phyloP scores from a whole-genome alignment of 2,329 filamentous ascomycete genomes.

The Aspergillus neoniger region DNA sequence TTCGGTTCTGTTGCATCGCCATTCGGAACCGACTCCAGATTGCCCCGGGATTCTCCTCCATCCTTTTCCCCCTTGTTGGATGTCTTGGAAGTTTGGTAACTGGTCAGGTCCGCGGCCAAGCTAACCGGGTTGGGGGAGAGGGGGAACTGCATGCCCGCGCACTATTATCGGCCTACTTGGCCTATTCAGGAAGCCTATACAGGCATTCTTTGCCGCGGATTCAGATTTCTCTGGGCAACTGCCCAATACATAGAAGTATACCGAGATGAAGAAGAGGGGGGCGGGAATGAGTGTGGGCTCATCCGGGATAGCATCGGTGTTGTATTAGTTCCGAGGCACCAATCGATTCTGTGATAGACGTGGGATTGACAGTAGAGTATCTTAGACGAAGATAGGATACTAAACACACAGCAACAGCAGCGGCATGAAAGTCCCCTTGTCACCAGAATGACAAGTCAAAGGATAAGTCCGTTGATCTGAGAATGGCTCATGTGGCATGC shows the following conservation, averaged over 20 bases:
- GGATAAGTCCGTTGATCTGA: too few species aligned
- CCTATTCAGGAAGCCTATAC: not conserved
- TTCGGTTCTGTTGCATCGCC: not conserved
- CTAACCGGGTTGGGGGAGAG: not conserved
- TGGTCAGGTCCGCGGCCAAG: not conserved
- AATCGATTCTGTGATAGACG: too few species aligned
- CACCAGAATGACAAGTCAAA: too few species aligned
- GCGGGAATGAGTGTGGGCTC: too few species aligned
- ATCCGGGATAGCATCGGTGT: too few species aligned
- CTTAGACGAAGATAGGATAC: too few species aligned
- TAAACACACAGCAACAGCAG: too few species aligned
- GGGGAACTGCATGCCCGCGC: not conserved
- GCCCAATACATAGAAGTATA: not conserved
- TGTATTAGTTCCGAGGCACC: too few species aligned
- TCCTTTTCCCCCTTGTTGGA: not conserved
- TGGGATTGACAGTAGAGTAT: too few species aligned
- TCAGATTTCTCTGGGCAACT: not conserved
- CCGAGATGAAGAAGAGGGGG: not conserved
- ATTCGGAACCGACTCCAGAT: not conserved
- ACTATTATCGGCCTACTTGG: not conserved
- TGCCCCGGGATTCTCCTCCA: not conserved
- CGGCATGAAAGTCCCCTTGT: too few species aligned
- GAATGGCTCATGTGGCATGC: too few species aligned
- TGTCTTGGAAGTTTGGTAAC: not conserved
- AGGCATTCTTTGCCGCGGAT: not conserved